These are phyloP conservation scores for Boletus barrowsii DNA, from an alignment of 768 basidiomycete species.

Conservation along the genomic window DNA sequence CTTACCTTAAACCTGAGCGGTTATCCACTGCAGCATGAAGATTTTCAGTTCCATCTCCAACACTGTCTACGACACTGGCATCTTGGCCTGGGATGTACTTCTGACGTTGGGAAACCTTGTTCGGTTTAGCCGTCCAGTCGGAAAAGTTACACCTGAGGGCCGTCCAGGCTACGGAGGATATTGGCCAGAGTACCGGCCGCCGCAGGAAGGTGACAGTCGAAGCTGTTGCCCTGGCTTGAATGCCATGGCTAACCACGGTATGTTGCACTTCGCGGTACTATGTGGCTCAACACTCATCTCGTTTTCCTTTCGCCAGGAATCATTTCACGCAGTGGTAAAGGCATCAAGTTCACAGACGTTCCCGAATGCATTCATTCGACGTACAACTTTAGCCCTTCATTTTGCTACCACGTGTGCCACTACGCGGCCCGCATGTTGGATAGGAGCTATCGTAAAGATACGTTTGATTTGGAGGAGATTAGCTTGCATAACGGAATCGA, in stretches of 20 bases:
- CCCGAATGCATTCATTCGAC: slow-evolving; percentile 41
- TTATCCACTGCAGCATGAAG: slow-evolving; percentile 1
- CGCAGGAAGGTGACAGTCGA: slow-evolving; percentile 62
- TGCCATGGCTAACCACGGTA: slow-evolving; percentile 79
- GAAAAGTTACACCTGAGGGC: slow-evolving; percentile 51
- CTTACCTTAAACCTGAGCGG: background rate
- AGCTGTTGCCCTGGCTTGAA: slow-evolving; percentile 72
- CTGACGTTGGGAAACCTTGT: slow-evolving; percentile 15
- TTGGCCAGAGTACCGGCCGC: slow-evolving; percentile 66
- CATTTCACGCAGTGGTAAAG: slow-evolving; percentile 59
- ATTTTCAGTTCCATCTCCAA: slow-evolving; percentile 10
- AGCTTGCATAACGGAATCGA: slow-evolving; percentile 16
- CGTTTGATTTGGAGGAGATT: slow-evolving; percentile 52
- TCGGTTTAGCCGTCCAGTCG: slow-evolving; percentile 35
- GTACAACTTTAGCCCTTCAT: slow-evolving; percentile 68
- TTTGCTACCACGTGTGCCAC: slow-evolving; percentile 62
- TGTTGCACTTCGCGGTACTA: slow-evolving; percentile 35
- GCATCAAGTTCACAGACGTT: slow-evolving; percentile 55
- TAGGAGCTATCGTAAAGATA: slow-evolving; percentile 54
- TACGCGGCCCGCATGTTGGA: slow-evolving; percentile 55
- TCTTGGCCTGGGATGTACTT: slow-evolving; percentile 12
- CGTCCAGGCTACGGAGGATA: slow-evolving; percentile 53
- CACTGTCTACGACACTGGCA: background rate
- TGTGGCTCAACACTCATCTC: background rate
- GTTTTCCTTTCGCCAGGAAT: slow-evolving; percentile 28